Evolutionary conservation across 2,329 filamentous ascomycete species (phyloP), one percentile per base, ranked within the genome.

Genomic region (Xenosphaeropsis pyriputrescens): DNA sequence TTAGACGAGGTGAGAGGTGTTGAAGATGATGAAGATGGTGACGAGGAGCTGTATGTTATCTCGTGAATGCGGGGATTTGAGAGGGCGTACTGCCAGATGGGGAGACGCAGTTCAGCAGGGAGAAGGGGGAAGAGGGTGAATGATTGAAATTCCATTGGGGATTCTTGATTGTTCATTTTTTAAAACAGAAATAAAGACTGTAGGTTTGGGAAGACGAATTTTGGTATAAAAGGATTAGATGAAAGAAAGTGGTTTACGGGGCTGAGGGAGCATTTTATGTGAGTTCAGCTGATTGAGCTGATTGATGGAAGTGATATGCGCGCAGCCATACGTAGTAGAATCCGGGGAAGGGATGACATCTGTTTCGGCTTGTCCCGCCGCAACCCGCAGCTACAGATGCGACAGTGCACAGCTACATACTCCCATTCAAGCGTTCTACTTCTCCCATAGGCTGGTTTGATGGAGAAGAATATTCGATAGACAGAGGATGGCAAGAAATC

Each of bases 401-500:
- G 22, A 26, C 22, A 26, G 22, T 26, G 17, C 13, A 35, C 17
- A 19, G 31, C 34, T 26, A 26, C 22, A 11, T 26, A 26, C 8
- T 26, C 4, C 22, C 22, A 26, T 26, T 26, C 22, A 26, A 26
- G 22, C 22, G 22, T 11, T 26, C 8, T 26, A 26, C 22, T 11
- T 26, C 22, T 26, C 22, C 22, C 22, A 26, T 11, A 26, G 22
- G 22, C 22, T 26, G 22, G 22, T 6, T 26, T 26, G 3, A 26
- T 26, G 22, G 22, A 11, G 22, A 26, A 26, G 22, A 26, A 6
- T 26, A 26, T 26, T 26, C 8, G 22, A 37, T 16, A 37, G 11
- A 17, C 6, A 37, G 32, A 32, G 16, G 15, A 56, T 56, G 53
- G 43, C 53, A 39, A 47, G 51, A 29, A 53, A 51, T 45, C 42